Conservation (phyloP, 1,284 basidiomycete species). For the Naganishia cerealis region DNA sequence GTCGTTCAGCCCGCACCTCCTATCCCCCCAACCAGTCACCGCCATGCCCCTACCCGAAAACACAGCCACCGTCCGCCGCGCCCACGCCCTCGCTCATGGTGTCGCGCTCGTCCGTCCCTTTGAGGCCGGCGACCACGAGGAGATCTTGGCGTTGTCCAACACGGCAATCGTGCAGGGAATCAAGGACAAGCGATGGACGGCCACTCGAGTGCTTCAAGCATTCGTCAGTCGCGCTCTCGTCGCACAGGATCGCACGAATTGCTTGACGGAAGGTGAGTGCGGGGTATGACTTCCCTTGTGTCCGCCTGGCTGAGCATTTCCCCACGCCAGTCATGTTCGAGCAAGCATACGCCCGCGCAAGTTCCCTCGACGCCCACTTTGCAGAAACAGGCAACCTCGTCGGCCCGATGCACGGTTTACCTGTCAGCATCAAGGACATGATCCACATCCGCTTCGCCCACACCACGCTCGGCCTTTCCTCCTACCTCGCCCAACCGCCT, state of each 20-base stretch:
- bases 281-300: not conserved
- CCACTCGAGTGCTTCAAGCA: slow-evolving; percentile 10
- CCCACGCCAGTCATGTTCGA: slow-evolving; percentile 56
- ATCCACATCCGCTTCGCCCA: slow-evolving; percentile 41
- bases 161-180: slow-evolving; percentile 27
- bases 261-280: slow-evolving; percentile 32
- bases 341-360: slow-evolving; percentile 52
- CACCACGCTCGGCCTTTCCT: slow-evolving; percentile 27
- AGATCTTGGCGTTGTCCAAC: slow-evolving; percentile 8
- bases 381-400: slow-evolving; percentile 48
- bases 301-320: slow-evolving; percentile 39
- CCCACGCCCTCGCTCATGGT: not conserved
- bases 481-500: slow-evolving; percentile 18
- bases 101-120: not conserved
- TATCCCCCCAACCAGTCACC: not conserved
- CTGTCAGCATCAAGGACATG: slow-evolving; percentile 56
- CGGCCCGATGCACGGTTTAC: slow-evolving; percentile 59
- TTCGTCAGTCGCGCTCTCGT: slow-evolving; percentile 9
- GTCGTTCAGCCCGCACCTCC: not conserved
- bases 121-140: not conserved
- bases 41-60: not conserved
- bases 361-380: slow-evolving; percentile 53
- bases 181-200: slow-evolving; percentile 25
- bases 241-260: slow-evolving; percentile 25
- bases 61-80: slow-evolving; percentile 9